Conservation (phyloP, 2,329 filamentous ascomycete species). For the Microdochium bolleyi region DNA sequence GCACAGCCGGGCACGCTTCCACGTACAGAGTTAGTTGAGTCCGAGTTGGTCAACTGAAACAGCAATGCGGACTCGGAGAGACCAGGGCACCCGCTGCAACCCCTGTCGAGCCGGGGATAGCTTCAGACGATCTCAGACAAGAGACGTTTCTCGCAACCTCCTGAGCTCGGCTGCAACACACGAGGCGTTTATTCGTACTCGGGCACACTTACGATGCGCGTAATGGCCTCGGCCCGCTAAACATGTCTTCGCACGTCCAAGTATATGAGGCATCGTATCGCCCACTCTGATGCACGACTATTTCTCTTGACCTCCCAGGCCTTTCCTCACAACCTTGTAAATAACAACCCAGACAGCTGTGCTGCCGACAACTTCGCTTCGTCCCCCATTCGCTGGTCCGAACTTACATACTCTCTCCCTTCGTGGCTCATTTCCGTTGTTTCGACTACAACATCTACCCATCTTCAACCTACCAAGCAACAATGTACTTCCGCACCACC, state of each 20-base stretch:
- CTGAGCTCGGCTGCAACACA: neutral
- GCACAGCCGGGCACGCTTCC: too few relatives aligned
- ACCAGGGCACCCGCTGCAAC: neutral
- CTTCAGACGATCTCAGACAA: neutral
- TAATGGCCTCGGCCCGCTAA: too few relatives aligned
- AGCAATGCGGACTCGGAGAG: neutral
- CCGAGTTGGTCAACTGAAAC: neutral
- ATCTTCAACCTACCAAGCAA: neutral
- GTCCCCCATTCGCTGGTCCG: neutral
- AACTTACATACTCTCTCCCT: neutral
- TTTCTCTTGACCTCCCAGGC: neutral
- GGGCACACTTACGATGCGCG: too few relatives aligned
- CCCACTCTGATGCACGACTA: neutral
- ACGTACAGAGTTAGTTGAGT: too few relatives aligned
- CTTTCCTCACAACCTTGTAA: neutral
- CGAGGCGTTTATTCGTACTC: too few relatives aligned
- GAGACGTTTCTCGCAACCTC: neutral
- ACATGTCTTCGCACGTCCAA: neutral
- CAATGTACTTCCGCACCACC: neutral
- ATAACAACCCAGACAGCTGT: neutral
- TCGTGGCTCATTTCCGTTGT: neutral
- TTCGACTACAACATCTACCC: neutral
- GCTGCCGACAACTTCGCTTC: neutral
- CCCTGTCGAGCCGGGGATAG: neutral
- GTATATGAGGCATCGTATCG: neutral